phyloP scores from a whole-genome alignment of 495 filamentous ascomycete species.

The Penicillium cosmopolitanum region DNA sequence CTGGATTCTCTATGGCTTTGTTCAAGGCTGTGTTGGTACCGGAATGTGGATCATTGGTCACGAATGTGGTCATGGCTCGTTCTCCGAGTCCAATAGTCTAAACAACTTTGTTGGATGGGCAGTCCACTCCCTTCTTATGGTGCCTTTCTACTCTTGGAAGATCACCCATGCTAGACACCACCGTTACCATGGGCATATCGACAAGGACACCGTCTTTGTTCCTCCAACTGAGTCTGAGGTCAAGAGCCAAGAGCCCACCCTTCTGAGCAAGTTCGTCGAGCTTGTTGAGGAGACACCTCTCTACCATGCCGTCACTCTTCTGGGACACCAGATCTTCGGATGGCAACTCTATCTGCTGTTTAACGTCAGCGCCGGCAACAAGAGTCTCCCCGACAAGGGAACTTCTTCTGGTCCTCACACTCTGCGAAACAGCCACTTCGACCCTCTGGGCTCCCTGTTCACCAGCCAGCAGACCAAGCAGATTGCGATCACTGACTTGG shows the following conservation, averaged over 20 bases:
- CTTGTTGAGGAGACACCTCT: conserved; percentile 62
- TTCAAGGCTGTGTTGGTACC: conserved; percentile 33
- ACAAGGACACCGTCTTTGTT: conserved; percentile 63
- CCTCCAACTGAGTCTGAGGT: conserved; percentile 51
- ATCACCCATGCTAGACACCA: conserved; percentile 75
- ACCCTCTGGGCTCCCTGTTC: conserved; percentile 62
- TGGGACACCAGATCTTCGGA: conserved; percentile 58
- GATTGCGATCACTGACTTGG: conserved; percentile 64
- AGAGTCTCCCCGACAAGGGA: conserved; percentile 45
- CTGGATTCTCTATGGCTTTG: conserved; percentile 27
- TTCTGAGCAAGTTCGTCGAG: conserved; percentile 44
- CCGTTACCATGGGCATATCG: conserved; percentile 62
- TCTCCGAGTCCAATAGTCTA: conserved; percentile 61
- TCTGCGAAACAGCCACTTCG: conserved; percentile 61
- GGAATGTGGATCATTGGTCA: conserved; percentile 35
- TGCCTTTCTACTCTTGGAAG: conserved; percentile 79
- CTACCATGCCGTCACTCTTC: conserved; percentile 47
- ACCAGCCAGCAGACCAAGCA: conserved; percentile 57
- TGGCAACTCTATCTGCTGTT: conserved; percentile 60
- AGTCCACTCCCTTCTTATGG: conserved; percentile 65
- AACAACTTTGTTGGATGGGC: conserved; percentile 73
- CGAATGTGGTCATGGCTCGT: conserved; percentile 59
- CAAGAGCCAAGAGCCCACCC: conserved; percentile 34
- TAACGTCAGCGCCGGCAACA: conserved; percentile 56
- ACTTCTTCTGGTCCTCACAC: conserved; percentile 39